phyloP scores from a whole-genome alignment of 768 basidiomycete species.

The Favolaschia claudopus region DNA sequence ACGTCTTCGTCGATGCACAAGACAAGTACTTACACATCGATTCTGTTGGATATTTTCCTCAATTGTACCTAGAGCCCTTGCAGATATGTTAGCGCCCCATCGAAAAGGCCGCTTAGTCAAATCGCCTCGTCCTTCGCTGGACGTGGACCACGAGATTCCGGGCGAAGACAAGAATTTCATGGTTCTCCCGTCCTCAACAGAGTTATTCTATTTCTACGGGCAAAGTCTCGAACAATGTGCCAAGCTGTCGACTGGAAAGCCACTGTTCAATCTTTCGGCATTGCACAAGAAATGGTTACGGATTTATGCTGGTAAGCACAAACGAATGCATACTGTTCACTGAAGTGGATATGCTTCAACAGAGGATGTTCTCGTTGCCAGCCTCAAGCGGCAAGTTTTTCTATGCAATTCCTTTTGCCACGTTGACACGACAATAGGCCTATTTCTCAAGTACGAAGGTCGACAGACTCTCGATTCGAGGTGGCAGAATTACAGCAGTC shows the following conservation, averaged over 20 bases:
- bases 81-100: constrained; percentile 90
- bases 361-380: constrained; percentile 88
- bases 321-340: neutral
- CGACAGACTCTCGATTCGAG: constrained; percentile 83
- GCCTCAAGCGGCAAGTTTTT: constrained; percentile 69
- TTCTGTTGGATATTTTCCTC: neutral
- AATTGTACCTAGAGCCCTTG: constrained; percentile 65
- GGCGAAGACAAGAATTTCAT: constrained; percentile 56
- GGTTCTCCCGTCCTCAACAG: constrained; percentile 92
- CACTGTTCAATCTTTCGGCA: constrained; percentile 80
- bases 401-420: neutral
- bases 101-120: constrained; percentile 54
- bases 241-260: constrained; percentile 84
- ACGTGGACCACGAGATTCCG: constrained; percentile 52
- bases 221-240: constrained; percentile 95
- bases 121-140: constrained; percentile 69
- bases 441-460: constrained; percentile 61
- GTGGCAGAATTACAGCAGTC: constrained; percentile 77
- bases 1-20: constrained; percentile 94
- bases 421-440: constrained; percentile 40
- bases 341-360: constrained; percentile 16
- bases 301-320: constrained; percentile 82
- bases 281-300: constrained; percentile 94
- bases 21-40: constrained; percentile 69
- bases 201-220: constrained; percentile 96